Conservation (phyloP, 2,329 filamentous ascomycete genomes). For the Talaromyces verruculosus region DNA sequence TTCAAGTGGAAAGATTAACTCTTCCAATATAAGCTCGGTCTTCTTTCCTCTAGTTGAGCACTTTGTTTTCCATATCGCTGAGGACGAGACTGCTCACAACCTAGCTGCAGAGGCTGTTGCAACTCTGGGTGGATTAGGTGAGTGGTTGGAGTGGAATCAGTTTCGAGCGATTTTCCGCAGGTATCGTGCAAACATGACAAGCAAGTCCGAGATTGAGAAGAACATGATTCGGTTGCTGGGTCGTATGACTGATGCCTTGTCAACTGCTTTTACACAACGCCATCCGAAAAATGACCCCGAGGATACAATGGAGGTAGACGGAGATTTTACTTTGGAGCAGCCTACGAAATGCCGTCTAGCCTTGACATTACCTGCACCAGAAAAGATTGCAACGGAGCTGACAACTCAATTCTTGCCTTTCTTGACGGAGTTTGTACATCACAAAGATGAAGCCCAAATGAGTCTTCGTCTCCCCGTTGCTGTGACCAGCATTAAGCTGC, state of each 20-base stretch:
- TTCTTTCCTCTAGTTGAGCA: conserved; percentile 91
- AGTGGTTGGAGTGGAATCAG: conserved; percentile 83
- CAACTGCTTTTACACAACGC: conserved; percentile 48
- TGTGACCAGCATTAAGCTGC: conserved; percentile 81
- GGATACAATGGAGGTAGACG: conserved; percentile 13
- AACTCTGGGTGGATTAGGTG: conserved; percentile 72
- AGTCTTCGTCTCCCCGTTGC: conserved; percentile 89
- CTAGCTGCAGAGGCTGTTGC: conserved; percentile 82
- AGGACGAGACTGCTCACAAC: conserved; percentile 69
- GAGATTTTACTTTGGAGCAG: conserved; percentile 29
- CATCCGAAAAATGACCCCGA: conserved; percentile 16
- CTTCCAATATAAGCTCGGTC: conserved; percentile 78
- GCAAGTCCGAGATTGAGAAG: conserved; percentile 80
- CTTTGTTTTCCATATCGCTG: conserved; percentile 81
- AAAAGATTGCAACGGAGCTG: conserved; percentile 71
- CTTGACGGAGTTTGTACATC: conserved; percentile 79
- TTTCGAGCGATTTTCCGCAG: conserved; percentile 81
- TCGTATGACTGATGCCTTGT: conserved; percentile 75
- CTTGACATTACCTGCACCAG: conserved; percentile 63
- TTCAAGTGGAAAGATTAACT: conserved; percentile 62
- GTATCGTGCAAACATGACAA: conserved; percentile 78
- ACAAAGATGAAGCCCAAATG: conserved; percentile 92
- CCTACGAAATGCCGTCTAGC: conserved; percentile 52
- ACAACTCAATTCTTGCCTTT: conserved; percentile 73
- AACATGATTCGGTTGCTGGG: conserved; percentile 79